phyloP scores from a whole-genome alignment of 2,329 filamentous ascomycete genomes.

The Aspergillus vadensis region DNA sequence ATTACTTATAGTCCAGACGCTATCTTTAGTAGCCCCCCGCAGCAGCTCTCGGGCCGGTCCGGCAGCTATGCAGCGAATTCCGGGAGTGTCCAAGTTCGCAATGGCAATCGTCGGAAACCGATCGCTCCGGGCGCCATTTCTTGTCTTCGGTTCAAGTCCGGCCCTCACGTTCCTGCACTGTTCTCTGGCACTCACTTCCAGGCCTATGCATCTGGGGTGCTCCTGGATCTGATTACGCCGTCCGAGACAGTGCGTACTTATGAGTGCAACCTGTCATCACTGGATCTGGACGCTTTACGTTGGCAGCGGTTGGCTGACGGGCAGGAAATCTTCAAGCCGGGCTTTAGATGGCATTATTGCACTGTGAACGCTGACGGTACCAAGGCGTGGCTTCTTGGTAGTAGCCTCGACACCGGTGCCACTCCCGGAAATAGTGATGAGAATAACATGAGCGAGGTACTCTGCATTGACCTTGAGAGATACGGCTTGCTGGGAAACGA shows the following conservation, averaged over 20 bases:
- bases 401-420: constrained; percentile 71
- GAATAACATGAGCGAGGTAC: constrained; percentile 90
- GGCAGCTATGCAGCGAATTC: constrained; percentile 72
- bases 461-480: constrained; percentile 87
- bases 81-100: constrained; percentile 60
- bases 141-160: constrained; percentile 84
- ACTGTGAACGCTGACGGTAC: constrained; percentile 94
- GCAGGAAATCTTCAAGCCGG: constrained; percentile 84
- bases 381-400: constrained; percentile 95
- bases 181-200: constrained; percentile 94
- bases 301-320: constrained; percentile 97
- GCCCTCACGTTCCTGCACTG: constrained; percentile 81
- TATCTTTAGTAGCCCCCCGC: constrained; percentile 39
- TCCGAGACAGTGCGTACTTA: constrained; percentile 81
- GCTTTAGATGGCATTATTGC: constrained; percentile 98
- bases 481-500: constrained; percentile 89
- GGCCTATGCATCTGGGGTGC: constrained; percentile 85
- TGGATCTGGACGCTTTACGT: constrained; percentile 82
- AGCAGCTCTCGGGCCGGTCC: constrained; percentile 41
- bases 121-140: constrained; percentile 85
- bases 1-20: constrained; percentile 43
- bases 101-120: constrained; percentile 51
- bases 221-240: constrained; percentile 92
- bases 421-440: constrained; percentile 73
- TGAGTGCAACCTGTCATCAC: constrained; percentile 85